Percentiles rank a stretch among this genome's conserved stretches.
These are phyloP conservation scores for Arachnomyces sp. DNA, from an alignment of 2,329 filamentous ascomycete genomes.

Conservation along the genomic window DNA sequence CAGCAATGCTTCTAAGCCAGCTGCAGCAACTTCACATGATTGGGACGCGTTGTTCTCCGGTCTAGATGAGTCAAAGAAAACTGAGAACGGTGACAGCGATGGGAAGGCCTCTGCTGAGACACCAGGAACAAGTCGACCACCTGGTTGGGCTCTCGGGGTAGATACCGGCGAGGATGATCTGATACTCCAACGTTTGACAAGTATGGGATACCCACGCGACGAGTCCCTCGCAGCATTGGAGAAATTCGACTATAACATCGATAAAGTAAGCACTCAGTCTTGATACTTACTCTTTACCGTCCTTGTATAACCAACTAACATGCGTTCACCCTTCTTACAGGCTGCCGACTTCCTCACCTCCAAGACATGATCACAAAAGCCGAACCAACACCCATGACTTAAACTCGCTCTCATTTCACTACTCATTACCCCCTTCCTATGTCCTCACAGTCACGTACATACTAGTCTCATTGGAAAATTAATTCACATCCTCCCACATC, in stretches of 20 bases:
- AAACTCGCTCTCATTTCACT: too few species aligned
- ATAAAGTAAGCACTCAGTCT: conserved; percentile 57
- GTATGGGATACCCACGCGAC: conserved; percentile 74
- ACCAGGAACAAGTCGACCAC: conserved; percentile 20
- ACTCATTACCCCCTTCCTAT: too few species aligned
- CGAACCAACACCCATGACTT: too few species aligned
- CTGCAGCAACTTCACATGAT: conserved; percentile 50
- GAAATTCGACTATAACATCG: conserved; percentile 92
- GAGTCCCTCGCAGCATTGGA: conserved; percentile 74
- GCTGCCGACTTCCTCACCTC: conserved; percentile 35
- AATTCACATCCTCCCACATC: too few species aligned
- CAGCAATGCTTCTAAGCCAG: conserved; percentile 18
- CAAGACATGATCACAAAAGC: conserved; percentile 23
- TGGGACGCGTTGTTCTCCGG: conserved; percentile 93
- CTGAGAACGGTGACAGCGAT: conserved; percentile 14
- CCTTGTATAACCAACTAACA: conserved; percentile 5
- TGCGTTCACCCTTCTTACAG: conserved; percentile 14
- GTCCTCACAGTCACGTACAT: too few species aligned
- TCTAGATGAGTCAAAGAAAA: conserved; percentile 49
- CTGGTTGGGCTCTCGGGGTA: conserved; percentile 62
- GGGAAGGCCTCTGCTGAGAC: conserved; percentile 17
- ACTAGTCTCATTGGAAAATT: too few species aligned
- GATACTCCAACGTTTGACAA: conserved; percentile 78
- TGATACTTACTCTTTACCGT: not conserved
- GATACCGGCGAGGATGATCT: conserved; percentile 81